phyloP scores from a whole-genome alignment of 1,284 basidiomycete genomes.

The Pholiota adiposa region DNA sequence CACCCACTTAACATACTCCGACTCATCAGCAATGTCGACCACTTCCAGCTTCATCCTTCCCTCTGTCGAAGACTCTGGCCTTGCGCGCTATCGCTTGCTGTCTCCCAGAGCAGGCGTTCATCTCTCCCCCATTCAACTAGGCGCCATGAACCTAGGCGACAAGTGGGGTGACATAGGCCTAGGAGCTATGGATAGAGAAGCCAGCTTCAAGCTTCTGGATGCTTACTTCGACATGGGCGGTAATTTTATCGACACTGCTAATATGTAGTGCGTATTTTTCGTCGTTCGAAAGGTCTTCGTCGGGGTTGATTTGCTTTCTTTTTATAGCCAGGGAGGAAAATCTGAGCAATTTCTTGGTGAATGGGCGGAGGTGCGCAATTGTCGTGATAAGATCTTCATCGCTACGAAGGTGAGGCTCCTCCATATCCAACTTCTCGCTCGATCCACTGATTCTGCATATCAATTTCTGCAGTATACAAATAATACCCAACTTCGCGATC shows the following conservation, averaged over 20 bases:
- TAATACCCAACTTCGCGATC: not conserved
- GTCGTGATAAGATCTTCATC: conserved; percentile 2
- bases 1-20: too few species aligned
- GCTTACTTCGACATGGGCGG: conserved; percentile 25
- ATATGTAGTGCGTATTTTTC: conserved; percentile 1
- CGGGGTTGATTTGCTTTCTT: too few species aligned
- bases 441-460: not conserved
- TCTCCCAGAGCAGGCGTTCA: conserved; percentile 27
- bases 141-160: conserved; percentile 57
- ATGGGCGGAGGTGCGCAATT: conserved; percentile 45
- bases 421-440: not conserved
- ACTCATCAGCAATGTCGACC: too few species aligned
- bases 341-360: conserved; percentile 58
- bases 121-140: conserved; percentile 48
- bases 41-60: not conserved
- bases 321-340: conserved; percentile 47
- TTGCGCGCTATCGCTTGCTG: conserved; percentile 24
- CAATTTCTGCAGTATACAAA: conserved; percentile 28
- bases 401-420: conserved; percentile 4
- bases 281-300: too few species aligned
- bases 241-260: conserved; percentile 9
- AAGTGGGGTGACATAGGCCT: conserved; percentile 28
- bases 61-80: not conserved
- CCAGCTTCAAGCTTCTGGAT: conserved; percentile 52
- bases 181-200: conserved; percentile 48